These are phyloP conservation scores for Bassia scoparia DNA, from an alignment of 148 eudicot species.

Conservation along the genomic window DNA sequence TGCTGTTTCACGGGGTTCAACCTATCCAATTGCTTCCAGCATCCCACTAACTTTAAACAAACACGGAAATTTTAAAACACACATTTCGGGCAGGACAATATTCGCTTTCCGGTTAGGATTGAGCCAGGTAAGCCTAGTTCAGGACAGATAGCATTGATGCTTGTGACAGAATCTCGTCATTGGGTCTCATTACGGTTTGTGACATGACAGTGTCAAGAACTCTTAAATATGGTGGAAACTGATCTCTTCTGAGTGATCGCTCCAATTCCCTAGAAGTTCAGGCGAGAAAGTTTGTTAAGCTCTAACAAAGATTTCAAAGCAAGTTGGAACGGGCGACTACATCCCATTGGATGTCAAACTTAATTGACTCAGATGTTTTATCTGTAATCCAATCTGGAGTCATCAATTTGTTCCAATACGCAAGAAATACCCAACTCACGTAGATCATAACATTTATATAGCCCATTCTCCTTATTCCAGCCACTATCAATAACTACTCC, in stretches of 20 bases:
- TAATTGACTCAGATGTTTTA: slow-evolving; percentile 30
- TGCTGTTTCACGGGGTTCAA: slow-evolving; percentile 34
- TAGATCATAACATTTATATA: slow-evolving; percentile 22
- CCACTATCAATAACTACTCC: slow-evolving; percentile 36
- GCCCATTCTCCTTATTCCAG: slow-evolving; percentile 18
- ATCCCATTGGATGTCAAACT: slow-evolving; percentile 42
- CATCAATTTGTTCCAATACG: slow-evolving; percentile 5
- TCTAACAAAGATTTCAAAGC: slow-evolving; percentile 19
- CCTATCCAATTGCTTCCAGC: slow-evolving; percentile 30
- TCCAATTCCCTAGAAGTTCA: slow-evolving; percentile 39
- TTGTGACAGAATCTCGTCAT: slow-evolving; percentile 36
- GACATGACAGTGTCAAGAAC: slow-evolving; percentile 42
- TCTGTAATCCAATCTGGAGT: slow-evolving; percentile 31
- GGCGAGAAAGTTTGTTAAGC: slow-evolving; percentile 28
- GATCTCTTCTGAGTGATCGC: background rate
- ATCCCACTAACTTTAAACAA: slow-evolving; percentile 54
- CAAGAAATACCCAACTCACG: slow-evolving; percentile 45
- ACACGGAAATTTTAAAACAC: slow-evolving; percentile 32
- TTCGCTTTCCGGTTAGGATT: slow-evolving; percentile 33
- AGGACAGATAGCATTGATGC: slow-evolving; percentile 34
- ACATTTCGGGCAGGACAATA: slow-evolving; percentile 25
- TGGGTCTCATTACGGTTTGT: slow-evolving; percentile 38
- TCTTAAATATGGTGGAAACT: slow-evolving; percentile 37
- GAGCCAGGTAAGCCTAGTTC: slow-evolving; percentile 40
- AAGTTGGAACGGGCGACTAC: slow-evolving; percentile 31